Evolutionary conservation across 139 green algal species (phyloP), one percentile per base, ranked within the genome.

Genomic region (Chlorella vulgaris): DNA sequence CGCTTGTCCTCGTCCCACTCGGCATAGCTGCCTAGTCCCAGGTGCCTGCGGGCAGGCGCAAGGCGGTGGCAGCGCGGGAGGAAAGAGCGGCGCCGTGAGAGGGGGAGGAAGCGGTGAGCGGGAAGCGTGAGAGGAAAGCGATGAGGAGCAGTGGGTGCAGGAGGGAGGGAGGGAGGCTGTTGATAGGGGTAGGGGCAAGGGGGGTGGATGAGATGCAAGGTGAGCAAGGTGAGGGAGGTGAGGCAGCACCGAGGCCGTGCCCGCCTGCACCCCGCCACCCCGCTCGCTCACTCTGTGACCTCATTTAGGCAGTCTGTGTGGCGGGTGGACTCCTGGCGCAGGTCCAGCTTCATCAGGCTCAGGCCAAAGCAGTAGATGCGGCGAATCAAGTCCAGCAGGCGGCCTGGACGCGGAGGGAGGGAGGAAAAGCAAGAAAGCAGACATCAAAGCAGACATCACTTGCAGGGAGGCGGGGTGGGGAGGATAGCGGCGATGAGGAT

Each of bases 331-430:
- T 98, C 94, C 90, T 99, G 96, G 15, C 96, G 89, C 68, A 99
- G 89, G 86, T 99, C 96, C 80, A 99, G 89, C 91, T 97, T 98
- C 82, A 98, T 93, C 33, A 99, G 90, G 63, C 51, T 83, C 81
- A 98, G 84, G 40, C 96, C 96, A 88, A 98, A 98, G 83, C 78
- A 89, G 84, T 96, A 93, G 18, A 96, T 80, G 58, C 94, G 90
- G 66, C 96, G 90, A 69, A 99, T 89, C 39, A 97, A 84, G 88
- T 99, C 96, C 82, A 98, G 91, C 82, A 99, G 88, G 21, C 90
- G 89, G 43, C 68, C 68, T 75, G 39, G 5, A 7, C 10, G 47
- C 47, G 47, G 13, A 58, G 47, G 10, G 47, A 24, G 47, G 15
- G 47, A 15, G 47, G 47, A 10, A 58, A 58, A 58, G 47, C 15